A percentile compares a stretch with the other conserved stretches of the same genome.
These are phyloP conservation scores for Tilletia indica DNA, from an alignment of 1,284 basidiomycete species.

Conservation along the genomic window DNA sequence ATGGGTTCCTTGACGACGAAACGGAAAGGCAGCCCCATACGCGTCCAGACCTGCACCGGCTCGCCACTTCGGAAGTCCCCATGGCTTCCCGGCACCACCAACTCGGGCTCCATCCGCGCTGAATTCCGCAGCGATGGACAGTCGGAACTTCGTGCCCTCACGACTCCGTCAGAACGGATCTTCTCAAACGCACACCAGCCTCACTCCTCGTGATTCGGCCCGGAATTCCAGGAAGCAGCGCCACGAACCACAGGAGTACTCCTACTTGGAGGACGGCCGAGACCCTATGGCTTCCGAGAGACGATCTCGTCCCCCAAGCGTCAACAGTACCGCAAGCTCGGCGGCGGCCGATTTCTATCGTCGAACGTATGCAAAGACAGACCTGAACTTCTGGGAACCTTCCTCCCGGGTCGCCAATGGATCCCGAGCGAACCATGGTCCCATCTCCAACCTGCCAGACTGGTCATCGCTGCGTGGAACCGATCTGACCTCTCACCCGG, in stretches of 20 bases:
- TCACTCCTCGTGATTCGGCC: not conserved
- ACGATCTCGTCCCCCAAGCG: not conserved
- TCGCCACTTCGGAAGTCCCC: not conserved
- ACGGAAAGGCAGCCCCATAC: not conserved
- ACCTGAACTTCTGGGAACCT: conserved; percentile 2
- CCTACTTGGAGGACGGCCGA: not conserved
- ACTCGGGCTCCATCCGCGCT: not conserved
- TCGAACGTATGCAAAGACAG: conserved; percentile 1
- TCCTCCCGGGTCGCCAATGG: not conserved
- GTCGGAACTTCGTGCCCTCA: too few relatives aligned
- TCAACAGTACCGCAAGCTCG: not conserved
- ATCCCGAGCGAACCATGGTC: not conserved
- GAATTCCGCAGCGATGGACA: too few relatives aligned
- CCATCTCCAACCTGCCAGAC: conserved; percentile 20
- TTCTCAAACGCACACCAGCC: not conserved
- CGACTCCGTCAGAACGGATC: not conserved
- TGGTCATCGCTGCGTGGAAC: conserved; percentile 15
- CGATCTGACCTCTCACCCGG: conserved; percentile 15
- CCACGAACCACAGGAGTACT: not conserved
- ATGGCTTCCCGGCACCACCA: not conserved
- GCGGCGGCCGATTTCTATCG: not conserved
- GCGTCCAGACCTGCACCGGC: not conserved
- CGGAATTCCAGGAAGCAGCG: not conserved
- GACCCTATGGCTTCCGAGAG: too few relatives aligned
- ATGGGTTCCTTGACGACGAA: not conserved